Conservation (phyloP, 768 basidiomycete species). For the Harrya chromipes region DNA sequence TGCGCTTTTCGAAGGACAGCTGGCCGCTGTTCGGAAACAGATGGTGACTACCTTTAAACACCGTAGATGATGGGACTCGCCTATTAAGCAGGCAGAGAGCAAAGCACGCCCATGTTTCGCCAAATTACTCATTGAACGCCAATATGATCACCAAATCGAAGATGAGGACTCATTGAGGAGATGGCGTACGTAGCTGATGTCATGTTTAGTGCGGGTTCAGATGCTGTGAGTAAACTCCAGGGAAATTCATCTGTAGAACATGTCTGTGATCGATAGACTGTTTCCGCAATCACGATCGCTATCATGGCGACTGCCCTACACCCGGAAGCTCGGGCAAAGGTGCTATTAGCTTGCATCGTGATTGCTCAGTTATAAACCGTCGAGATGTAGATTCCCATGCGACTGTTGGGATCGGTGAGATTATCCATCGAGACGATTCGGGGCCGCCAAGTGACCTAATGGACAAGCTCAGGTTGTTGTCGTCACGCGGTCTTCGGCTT, state of each 20-base stretch:
- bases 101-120: slow-evolving; percentile 32
- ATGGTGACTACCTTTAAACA: slow-evolving; percentile 20
- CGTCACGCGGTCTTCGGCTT: too few relatives aligned
- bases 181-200: slow-evolving; percentile 38
- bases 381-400: too few relatives aligned
- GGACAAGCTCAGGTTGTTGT: too few relatives aligned
- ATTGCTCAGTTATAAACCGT: too few relatives aligned
- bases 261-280: slow-evolving; percentile 20
- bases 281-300: slow-evolving; percentile 49
- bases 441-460: too few relatives aligned
- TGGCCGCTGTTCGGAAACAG: slow-evolving; percentile 26
- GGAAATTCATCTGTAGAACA: too few relatives aligned
- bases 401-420: too few relatives aligned
- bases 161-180: too few relatives aligned
- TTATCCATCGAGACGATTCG: too few relatives aligned
- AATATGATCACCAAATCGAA: slow-evolving; percentile 28
- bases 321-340: slow-evolving; percentile 44
- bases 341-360: too few relatives aligned
- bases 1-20: slow-evolving; percentile 28
- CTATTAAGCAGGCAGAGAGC: slow-evolving; percentile 18
- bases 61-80: too few relatives aligned
- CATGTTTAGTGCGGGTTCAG: slow-evolving; percentile 42
- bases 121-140: slow-evolving; percentile 36
- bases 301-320: slow-evolving; percentile 53
- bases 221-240: slow-evolving; percentile 30